phyloP scores from a whole-genome alignment of 208 protist genomes.

The Wallacemonas sp. region DNA sequence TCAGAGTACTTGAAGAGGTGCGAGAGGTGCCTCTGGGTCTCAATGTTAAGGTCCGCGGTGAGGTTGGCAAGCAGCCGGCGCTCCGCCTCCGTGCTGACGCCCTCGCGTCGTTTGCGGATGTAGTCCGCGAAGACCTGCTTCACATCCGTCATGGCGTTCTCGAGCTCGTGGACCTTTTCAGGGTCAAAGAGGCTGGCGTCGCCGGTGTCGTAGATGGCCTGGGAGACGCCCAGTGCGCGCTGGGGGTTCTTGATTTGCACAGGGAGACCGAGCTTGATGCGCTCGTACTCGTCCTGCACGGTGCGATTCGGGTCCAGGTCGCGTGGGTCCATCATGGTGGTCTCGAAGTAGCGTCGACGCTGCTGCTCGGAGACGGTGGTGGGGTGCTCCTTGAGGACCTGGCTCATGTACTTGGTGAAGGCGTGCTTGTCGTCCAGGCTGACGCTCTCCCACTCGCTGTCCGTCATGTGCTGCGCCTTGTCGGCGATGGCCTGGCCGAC shows the following conservation, averaged over 20 bases:
- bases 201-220: slow-evolving; percentile 71
- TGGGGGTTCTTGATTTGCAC: slow-evolving; percentile 74
- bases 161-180: slow-evolving; percentile 59
- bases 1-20: slow-evolving; percentile 85
- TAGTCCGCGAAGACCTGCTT: slow-evolving; percentile 91
- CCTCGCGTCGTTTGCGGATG: slow-evolving; percentile 66
- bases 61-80: slow-evolving; percentile 73
- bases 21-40: slow-evolving; percentile 76
- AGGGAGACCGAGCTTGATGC: slow-evolving; percentile 79
- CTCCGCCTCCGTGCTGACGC: slow-evolving; percentile 75
- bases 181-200: slow-evolving; percentile 79
- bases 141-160: slow-evolving; percentile 79
- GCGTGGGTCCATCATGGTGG: slow-evolving; percentile 72
- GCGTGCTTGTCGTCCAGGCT: slow-evolving; percentile 75
- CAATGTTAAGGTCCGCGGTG: slow-evolving; percentile 69
- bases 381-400: slow-evolving; percentile 55
- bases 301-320: slow-evolving; percentile 59
- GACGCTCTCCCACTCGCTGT: slow-evolving; percentile 81
- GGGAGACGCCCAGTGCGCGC: slow-evolving; percentile 67
- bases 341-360: slow-evolving; percentile 86
- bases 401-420: slow-evolving; percentile 76
- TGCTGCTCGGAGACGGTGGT: slow-evolving; percentile 84
- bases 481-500: slow-evolving; percentile 60
- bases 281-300: slow-evolving; percentile 72
- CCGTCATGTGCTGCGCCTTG: slow-evolving; percentile 66